A percentile compares a stretch with the other conserved stretches of the same genome.
phyloP scores from a whole-genome alignment of 208 protist species.

The Leishmania tropica region DNA sequence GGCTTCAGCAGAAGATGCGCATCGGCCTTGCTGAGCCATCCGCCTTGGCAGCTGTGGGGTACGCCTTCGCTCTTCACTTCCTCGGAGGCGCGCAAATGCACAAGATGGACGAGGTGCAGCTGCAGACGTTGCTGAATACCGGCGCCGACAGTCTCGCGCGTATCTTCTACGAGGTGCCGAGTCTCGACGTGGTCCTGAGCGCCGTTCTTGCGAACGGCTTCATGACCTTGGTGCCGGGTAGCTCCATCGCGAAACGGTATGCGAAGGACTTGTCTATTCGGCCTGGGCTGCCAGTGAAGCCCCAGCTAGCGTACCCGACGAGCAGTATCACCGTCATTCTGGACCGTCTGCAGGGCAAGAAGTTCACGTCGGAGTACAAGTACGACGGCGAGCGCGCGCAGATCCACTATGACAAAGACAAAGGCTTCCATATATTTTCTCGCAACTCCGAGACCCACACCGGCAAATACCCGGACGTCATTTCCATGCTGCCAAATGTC shows the following conservation, averaged over 20 bases:
- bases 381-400: conserved; percentile 99
- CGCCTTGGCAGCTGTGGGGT: conserved; percentile 94
- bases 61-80: conserved; percentile 91
- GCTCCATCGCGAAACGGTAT: conserved; percentile 39
- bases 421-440: conserved; percentile 96
- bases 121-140: conserved; percentile 74
- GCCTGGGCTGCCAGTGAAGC: conserved; percentile 96
- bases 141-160: conserved; percentile 58
- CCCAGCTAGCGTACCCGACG: conserved; percentile 99
- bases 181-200: conserved; percentile 77
- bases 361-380: conserved; percentile 99
- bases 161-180: conserved; percentile 86
- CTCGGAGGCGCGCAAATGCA: conserved; percentile 39
- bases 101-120: conserved; percentile 46
- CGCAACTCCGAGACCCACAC: conserved; percentile 99
- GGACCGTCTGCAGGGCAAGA: conserved; percentile 74
- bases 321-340: conserved; percentile 92
- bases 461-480: conserved; percentile 98
- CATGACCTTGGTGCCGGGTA: conserved; percentile 68
- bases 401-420: conserved; percentile 87
- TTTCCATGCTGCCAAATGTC: conserved; percentile 71
- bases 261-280: conserved; percentile 71
- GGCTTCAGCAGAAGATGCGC: conserved; percentile 97
- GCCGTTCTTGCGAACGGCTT: conserved; percentile 78
- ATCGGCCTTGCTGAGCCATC: conserved; percentile 98